These are phyloP conservation scores for Crepidotus variabilis DNA, from an alignment of 768 basidiomycete species.

Conservation along the genomic window DNA sequence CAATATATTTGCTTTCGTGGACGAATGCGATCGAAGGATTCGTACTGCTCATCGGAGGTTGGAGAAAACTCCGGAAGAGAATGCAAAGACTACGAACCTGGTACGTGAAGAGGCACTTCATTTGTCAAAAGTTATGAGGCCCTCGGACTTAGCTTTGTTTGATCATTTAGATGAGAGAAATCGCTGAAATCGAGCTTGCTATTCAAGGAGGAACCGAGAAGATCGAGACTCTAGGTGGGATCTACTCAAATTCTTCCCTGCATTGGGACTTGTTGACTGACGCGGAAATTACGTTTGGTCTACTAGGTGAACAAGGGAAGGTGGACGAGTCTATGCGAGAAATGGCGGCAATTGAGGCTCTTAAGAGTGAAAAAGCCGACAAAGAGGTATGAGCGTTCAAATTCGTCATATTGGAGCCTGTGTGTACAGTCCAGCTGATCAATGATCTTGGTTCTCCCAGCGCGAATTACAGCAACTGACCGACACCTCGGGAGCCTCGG, in stretches of 20 bases:
- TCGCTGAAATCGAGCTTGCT: conserved; percentile 97
- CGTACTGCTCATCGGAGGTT: conserved; percentile 88
- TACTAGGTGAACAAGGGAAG: conserved; percentile 92
- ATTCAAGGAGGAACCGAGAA: conserved; percentile 99
- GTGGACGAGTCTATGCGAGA: conserved; percentile 99
- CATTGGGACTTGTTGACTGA: conserved; percentile 7
- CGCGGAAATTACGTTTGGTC: conserved; percentile 3
- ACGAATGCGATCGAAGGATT: conserved; percentile 97
- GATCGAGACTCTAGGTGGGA: conserved; percentile 85
- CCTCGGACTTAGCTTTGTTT: conserved; percentile 5
- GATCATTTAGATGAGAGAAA: conserved; percentile 84
- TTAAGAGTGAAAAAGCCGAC: conserved; percentile 93
- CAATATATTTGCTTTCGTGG: conserved; percentile 94
- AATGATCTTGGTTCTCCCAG: conserved; percentile 32
- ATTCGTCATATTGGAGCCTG: conserved; percentile 7
- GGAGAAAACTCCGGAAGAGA: conserved; percentile 99
- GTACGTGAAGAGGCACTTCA: conserved; percentile 34
- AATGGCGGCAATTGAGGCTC: conserved; percentile 94
- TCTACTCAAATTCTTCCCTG: conserved; percentile 6
- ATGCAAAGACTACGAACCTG: conserved; percentile 96
- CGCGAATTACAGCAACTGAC: conserved; percentile 94
- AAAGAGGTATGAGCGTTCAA: conserved; percentile 73
- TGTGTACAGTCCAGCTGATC: conserved; percentile 4
- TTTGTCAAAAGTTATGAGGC: not conserved
- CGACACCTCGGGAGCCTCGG: conserved; percentile 97